phyloP scores from a whole-genome alignment of 2,329 filamentous ascomycete genomes.

The Didymella pinodella region DNA sequence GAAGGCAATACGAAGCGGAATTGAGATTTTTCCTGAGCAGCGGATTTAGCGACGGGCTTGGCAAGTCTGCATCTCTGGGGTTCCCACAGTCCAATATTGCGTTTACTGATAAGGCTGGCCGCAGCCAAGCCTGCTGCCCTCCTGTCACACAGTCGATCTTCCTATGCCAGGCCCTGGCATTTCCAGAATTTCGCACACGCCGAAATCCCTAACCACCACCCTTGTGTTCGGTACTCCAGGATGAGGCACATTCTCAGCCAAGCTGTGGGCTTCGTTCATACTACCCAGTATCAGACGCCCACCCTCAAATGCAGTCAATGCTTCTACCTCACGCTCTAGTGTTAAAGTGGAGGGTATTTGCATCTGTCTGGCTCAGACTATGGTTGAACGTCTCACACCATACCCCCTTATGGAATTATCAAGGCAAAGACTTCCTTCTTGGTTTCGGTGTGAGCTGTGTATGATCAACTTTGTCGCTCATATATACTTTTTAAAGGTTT shows the following conservation, averaged over 20 bases:
- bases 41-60: neutral
- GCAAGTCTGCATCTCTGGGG: neutral
- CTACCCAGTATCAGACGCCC: neutral
- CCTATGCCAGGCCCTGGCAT: neutral
- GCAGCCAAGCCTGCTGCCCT: neutral
- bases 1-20: neutral
- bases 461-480: neutral
- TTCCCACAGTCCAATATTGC: neutral
- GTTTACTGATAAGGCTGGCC: conserved; percentile 10
- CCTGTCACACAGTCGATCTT: neutral
- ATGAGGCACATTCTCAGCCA: neutral
- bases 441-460: neutral
- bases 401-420: neutral
- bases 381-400: neutral
- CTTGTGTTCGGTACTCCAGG: neutral
- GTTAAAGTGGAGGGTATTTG: too few species aligned
- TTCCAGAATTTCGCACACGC: neutral
- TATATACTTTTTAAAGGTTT: neutral
- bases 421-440: neutral
- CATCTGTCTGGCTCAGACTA: neutral
- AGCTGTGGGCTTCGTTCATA: conserved; percentile 2
- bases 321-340: neutral
- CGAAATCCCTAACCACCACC: neutral
- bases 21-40: neutral
- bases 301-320: neutral